Evolutionary conservation across 1,284 basidiomycete genomes (phyloP).

Genomic region (Trichosporon asahii): DNA sequence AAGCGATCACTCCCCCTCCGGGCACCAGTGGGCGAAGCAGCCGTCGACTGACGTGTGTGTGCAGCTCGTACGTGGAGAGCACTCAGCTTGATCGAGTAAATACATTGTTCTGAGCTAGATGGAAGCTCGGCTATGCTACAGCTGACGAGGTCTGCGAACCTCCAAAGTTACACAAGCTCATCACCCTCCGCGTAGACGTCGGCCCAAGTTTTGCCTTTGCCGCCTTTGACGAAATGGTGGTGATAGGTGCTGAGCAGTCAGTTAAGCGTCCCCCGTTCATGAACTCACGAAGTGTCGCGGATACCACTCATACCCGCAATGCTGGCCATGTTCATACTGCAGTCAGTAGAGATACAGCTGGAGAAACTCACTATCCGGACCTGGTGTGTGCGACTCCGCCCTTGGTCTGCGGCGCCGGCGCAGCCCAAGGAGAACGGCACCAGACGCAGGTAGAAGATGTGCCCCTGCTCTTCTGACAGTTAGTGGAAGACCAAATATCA

Average conservation of each 20-base stretch:
- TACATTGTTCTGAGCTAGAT: not conserved
- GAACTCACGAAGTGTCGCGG: not conserved
- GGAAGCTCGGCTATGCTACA: not conserved
- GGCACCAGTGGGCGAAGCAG: too few species aligned
- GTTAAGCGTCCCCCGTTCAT: not conserved
- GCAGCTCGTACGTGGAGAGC: too few species aligned
- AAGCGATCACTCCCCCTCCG: too few species aligned
- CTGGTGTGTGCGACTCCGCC: not conserved
- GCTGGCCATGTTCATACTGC: constrained; percentile 7
- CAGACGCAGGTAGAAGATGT: not conserved
- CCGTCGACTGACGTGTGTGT: too few species aligned
- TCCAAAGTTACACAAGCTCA: not conserved
- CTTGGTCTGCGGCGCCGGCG: not conserved
- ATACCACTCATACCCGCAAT: not conserved
- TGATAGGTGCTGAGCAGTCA: not conserved
- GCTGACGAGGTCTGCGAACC: too few species aligned
- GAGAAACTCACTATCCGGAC: not conserved
- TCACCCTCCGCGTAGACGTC: constrained; percentile 1
- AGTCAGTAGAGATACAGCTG: not conserved
- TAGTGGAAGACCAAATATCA: not conserved
- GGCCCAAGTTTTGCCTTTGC: constrained; percentile 3
- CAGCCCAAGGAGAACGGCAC: not conserved
- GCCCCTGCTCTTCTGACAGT: not conserved
- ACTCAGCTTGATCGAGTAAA: not conserved
- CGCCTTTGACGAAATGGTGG: constrained; percentile 2